These are phyloP conservation scores for Ustilago crameri DNA, from an alignment of 1,284 basidiomycete species.

Conservation along the genomic window DNA sequence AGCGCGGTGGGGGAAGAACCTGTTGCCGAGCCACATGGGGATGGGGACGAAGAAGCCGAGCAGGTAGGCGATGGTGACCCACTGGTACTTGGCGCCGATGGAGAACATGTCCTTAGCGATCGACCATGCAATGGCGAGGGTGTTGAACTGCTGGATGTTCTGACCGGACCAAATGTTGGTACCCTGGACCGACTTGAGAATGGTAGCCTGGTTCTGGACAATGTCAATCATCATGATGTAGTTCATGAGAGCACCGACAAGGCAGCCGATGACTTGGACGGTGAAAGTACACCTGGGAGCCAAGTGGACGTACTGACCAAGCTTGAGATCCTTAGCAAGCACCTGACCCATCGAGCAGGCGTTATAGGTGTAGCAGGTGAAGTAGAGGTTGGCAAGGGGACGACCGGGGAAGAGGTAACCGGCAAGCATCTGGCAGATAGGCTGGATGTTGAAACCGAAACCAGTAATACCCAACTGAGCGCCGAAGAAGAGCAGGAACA, in stretches of 20 bases:
- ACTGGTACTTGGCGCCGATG: conserved; percentile 34
- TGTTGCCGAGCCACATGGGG: conserved; percentile 32
- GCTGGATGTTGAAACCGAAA: conserved; percentile 45
- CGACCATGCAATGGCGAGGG: conserved; percentile 47
- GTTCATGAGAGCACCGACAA: conserved; percentile 49
- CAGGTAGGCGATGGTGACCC: conserved; percentile 34
- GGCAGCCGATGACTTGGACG: conserved; percentile 38
- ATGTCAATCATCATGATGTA: conserved; percentile 43
- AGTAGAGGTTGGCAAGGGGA: conserved; percentile 55
- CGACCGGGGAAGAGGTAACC: conserved; percentile 46
- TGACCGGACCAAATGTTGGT: conserved; percentile 49
- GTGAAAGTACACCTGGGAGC: conserved; percentile 32
- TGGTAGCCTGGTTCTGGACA: conserved; percentile 22
- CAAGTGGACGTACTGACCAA: conserved; percentile 59
- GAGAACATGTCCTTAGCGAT: conserved; percentile 46
- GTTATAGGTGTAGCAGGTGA: conserved; percentile 49
- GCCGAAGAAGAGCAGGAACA: conserved; percentile 33
- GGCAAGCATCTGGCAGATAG: conserved; percentile 51
- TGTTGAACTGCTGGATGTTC: conserved; percentile 49
- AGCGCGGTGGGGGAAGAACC: conserved; percentile 35
- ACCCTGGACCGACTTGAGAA: conserved; percentile 47
- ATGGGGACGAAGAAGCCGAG: conserved; percentile 29
- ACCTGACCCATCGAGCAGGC: conserved; percentile 25
- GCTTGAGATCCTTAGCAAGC: conserved; percentile 40
- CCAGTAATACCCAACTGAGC: conserved; percentile 32